Percentiles rank a stretch among this genome's conserved stretches.
Evolutionary conservation across 768 basidiomycete species (phyloP).

Genomic region (Hygrocybe punicea): DNA sequence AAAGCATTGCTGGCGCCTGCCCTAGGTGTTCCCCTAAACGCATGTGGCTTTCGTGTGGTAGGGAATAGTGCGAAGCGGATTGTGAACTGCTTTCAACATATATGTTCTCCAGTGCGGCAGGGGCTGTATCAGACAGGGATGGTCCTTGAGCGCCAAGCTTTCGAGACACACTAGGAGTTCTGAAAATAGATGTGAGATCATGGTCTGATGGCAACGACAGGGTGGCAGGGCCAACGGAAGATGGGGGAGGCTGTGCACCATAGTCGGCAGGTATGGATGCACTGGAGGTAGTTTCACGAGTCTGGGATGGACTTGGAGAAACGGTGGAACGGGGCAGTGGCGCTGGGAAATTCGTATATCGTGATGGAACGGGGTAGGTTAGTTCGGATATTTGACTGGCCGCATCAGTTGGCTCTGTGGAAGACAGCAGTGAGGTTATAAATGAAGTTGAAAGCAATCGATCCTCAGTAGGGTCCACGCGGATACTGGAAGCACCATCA

Average conservation of each 20-base stretch:
- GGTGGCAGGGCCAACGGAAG: too few relatives aligned
- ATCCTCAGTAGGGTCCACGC: conserved; percentile 55
- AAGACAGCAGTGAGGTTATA: conserved; percentile 46
- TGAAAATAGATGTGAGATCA: background rate
- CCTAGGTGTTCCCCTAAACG: background rate
- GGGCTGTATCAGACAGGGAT: background rate
- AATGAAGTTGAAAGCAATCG: conserved; percentile 58
- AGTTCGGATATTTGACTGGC: conserved; percentile 6
- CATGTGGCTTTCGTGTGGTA: background rate
- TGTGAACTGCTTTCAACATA: background rate
- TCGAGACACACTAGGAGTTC: background rate
- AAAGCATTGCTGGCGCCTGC: background rate
- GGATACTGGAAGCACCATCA: conserved; percentile 57
- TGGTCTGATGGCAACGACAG: too few relatives aligned
- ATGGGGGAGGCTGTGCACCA: too few relatives aligned
- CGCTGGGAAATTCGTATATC: background rate
- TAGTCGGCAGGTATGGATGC: too few relatives aligned
- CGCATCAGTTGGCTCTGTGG: background rate
- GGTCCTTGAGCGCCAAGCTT: background rate
- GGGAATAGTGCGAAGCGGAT: background rate
- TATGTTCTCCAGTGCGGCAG: background rate
- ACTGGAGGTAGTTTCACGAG: too few relatives aligned
- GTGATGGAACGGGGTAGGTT: background rate
- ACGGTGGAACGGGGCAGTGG: too few relatives aligned
- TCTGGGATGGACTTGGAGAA: too few relatives aligned